These are phyloP conservation scores for Lentinula sp. DNA, from an alignment of 768 basidiomycete species.

Conservation along the genomic window DNA sequence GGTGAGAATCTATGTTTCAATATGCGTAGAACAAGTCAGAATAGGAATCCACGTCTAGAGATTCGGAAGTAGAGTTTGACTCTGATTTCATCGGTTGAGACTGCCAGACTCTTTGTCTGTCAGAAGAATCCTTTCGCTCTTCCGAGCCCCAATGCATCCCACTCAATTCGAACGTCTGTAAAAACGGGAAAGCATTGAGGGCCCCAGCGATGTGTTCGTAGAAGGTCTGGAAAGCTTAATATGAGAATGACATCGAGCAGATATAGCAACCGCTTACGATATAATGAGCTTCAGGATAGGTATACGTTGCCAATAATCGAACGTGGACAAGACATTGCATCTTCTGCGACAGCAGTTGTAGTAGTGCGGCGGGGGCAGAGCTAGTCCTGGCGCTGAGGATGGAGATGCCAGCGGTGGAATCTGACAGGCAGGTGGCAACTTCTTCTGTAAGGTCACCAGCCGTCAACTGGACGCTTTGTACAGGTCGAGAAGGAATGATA, in stretches of 20 bases:
- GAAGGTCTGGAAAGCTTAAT: slow-evolving; percentile 38
- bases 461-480: slow-evolving; percentile 56
- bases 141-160: slow-evolving; percentile 71
- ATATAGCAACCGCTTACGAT: slow-evolving; percentile 33
- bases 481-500: slow-evolving; percentile 61
- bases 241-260: slow-evolving; percentile 14
- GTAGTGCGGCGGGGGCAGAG: slow-evolving; percentile 49
- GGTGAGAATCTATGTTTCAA: not conserved
- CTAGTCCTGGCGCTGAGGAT: slow-evolving; percentile 57
- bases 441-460: slow-evolving; percentile 55
- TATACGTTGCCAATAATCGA: slow-evolving; percentile 55
- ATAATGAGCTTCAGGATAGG: slow-evolving; percentile 42
- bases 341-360: slow-evolving; percentile 47
- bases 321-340: slow-evolving; percentile 62
- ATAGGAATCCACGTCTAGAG: slow-evolving; percentile 5
- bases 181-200: slow-evolving; percentile 52
- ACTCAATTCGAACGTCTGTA: slow-evolving; percentile 65
- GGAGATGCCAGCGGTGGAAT: slow-evolving; percentile 42
- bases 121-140: slow-evolving; percentile 31
- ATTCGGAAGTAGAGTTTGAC: not conserved
- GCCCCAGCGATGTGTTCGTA: slow-evolving; percentile 53
- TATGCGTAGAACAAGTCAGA: slow-evolving; percentile 7
- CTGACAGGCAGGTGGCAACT: slow-evolving; percentile 44
- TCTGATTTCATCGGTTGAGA: slow-evolving; percentile 36
- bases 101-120: slow-evolving; percentile 46